Base-by-base conservation (phyloP, 805 yeast genomes). In the Lachancea kluyveri region DNA sequence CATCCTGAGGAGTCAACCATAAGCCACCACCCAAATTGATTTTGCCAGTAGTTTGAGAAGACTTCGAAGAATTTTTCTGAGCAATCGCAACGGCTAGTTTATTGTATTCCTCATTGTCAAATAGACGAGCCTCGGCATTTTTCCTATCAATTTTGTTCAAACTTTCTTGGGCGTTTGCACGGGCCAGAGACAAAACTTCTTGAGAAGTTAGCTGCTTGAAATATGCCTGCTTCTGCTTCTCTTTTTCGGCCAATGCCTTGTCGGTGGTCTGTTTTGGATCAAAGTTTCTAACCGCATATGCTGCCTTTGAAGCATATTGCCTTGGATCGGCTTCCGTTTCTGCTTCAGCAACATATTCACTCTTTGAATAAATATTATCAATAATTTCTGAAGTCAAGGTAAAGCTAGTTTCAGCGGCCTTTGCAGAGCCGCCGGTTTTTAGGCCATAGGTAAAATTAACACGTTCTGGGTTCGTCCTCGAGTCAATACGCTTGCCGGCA, bases 1-100 rank as follows among this genome's bases (percentile, higher is more conserved):
- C 73, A 49, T 88, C 96, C 13, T 66, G 70, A 38, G 71, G 80
- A 23, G 82, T 67, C 70, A 90, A 74, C 49, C 70, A 73, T 36
- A 84, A 67, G 2, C 96, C 97, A 41, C 94, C 95, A 39, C 98
- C 98, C 41, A 90, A 61, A 50, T 85, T 69, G 46, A 86, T 65
- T 54, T 78, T 72, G 27, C 27, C 35, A 21, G 28, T 19, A 42
- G 77, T 75, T 30, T 46, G 53, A 40, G 63, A 53, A 40, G 67
- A 70, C 52, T 73, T 76, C 30, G 71, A 73, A 28, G 71, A 65
- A 47, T 76, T 75, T 40, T 72, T 70, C 52, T 81, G 82, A 2
- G 96, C 96, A 40, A 82, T 62, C 18, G 78, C 77, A 33, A 80
- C 68, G 2, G 96, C 96, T 42, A 72, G 71, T 41, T 75, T 74